phyloP scores from a whole-genome alignment of 305 asterid genomes.

The Rubia balearica region DNA sequence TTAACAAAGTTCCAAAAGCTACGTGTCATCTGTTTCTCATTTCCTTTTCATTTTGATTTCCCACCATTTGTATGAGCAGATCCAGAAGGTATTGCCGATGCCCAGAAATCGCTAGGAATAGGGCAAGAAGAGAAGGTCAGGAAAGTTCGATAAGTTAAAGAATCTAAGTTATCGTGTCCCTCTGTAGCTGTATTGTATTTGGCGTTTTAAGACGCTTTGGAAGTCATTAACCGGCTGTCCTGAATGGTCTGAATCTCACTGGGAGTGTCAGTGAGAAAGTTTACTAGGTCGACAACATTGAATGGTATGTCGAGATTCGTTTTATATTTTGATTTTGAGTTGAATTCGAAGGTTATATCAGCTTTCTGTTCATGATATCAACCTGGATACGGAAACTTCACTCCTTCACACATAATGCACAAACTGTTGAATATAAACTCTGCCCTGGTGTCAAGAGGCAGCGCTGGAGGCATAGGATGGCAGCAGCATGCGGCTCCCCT shows the following conservation, averaged over 20 bases:
- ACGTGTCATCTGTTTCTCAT: neutral
- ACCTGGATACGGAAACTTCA: too few relatives aligned
- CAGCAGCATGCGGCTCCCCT: too few relatives aligned
- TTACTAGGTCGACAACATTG: neutral
- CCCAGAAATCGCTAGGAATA: conserved; percentile 65
- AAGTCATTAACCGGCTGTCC: neutral
- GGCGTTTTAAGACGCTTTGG: neutral
- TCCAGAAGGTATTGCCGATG: conserved; percentile 83
- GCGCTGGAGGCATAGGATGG: too few relatives aligned
- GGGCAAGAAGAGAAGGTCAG: conserved; percentile 61
- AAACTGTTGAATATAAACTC: too few relatives aligned
- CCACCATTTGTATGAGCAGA: conserved; percentile 41
- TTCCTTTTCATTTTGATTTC: neutral
- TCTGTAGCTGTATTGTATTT: neutral
- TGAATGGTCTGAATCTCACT: neutral
- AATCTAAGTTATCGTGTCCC: neutral
- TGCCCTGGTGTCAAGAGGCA: too few relatives aligned
- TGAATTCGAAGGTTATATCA: neutral
- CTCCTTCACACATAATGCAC: too few relatives aligned
- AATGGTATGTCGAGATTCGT: neutral
- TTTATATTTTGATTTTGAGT: neutral
- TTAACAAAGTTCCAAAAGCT: neutral
- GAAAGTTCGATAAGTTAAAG: conserved; percentile 44
- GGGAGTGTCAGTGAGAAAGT: neutral
- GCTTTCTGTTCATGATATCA: neutral